phyloP scores from a whole-genome alignment of 768 basidiomycete species.

The Dentipellis sp. region DNA sequence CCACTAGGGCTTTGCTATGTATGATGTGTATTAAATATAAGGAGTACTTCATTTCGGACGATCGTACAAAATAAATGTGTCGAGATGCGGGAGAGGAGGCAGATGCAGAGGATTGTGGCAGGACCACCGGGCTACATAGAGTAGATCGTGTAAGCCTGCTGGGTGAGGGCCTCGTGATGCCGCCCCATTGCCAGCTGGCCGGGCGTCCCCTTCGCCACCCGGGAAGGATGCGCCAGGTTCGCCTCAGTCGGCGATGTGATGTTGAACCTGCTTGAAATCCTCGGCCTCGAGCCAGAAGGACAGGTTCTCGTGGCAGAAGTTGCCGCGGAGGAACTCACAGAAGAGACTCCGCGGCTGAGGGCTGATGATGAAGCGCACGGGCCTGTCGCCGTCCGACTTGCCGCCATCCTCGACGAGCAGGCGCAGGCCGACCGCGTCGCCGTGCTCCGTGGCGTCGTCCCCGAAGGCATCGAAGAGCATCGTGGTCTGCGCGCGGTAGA shows the following conservation, averaged over 20 bases:
- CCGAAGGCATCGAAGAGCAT: constrained; percentile 76
- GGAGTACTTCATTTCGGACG: no score
- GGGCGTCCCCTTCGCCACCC: constrained; percentile 39
- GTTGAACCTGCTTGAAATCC: constrained; percentile 93
- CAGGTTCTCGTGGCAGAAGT: constrained; percentile 98
- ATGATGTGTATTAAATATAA: no score
- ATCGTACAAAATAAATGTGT: no score
- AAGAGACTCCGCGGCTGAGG: constrained; percentile 82
- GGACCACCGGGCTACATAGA: no score
- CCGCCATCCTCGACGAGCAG: constrained; percentile 59
- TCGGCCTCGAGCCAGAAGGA: constrained; percentile 96
- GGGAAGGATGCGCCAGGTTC: constrained; percentile 23
- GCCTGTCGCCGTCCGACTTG: constrained; percentile 51
- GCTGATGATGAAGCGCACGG: constrained; percentile 85
- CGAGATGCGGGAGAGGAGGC: no score
- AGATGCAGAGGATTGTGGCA: no score
- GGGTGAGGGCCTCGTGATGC: constrained; percentile 92
- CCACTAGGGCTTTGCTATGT: no score
- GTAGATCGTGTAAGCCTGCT: constrained; percentile 90
- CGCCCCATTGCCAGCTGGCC: constrained; percentile 93
- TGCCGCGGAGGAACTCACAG: constrained; percentile 87
- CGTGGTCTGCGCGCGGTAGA: constrained; percentile 50
- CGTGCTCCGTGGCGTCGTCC: constrained; percentile 20
- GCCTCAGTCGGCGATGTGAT: constrained; percentile 78
- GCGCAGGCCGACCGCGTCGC: constrained; percentile 45